Evolutionary conservation across 2,329 filamentous ascomycete species (phyloP).

Genomic region (Pseudocercospora macadamiae): DNA sequence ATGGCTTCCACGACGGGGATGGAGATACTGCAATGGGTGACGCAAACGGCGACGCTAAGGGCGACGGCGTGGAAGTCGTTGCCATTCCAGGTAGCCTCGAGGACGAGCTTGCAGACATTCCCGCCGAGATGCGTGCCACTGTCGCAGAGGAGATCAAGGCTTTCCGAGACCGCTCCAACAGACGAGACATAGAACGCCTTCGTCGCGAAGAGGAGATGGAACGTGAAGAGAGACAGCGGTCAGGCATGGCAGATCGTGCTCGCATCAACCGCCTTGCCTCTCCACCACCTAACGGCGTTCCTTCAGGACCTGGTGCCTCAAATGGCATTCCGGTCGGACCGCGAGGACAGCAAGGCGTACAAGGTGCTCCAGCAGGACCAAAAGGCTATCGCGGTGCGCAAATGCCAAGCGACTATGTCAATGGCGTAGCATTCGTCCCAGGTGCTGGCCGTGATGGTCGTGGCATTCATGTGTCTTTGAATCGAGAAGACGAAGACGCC

Average conservation of each 20-base stretch:
- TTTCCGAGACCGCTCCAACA: conserved; percentile 88
- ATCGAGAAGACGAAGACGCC: conserved; percentile 80
- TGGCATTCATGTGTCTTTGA: conserved; percentile 48
- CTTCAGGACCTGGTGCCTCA: conserved; percentile 58
- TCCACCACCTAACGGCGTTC: conserved; percentile 55
- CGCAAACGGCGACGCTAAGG: conserved; percentile 50
- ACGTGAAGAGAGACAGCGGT: conserved; percentile 76
- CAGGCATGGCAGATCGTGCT: conserved; percentile 53
- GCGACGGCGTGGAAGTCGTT: conserved; percentile 75
- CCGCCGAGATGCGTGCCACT: conserved; percentile 91
- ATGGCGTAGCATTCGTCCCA: conserved; percentile 79
- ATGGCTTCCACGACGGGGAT: conserved; percentile 21
- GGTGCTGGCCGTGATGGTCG: conserved; percentile 60
- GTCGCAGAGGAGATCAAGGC: conserved; percentile 92
- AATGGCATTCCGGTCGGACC: conserved; percentile 80
- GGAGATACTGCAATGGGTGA: conserved; percentile 30
- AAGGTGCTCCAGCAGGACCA: conserved; percentile 75
- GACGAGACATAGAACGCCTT: conserved; percentile 83
- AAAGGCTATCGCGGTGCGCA: conserved; percentile 62
- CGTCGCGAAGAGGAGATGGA: conserved; percentile 91
- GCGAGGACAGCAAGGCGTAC: conserved; percentile 62
- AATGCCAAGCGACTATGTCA: conserved; percentile 72
- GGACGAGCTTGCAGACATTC: conserved; percentile 93
- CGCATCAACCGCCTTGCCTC: conserved; percentile 71
- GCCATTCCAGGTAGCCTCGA: conserved; percentile 79